phyloP scores from a whole-genome alignment of 306 rosid species.

The Glycine soja region DNA sequence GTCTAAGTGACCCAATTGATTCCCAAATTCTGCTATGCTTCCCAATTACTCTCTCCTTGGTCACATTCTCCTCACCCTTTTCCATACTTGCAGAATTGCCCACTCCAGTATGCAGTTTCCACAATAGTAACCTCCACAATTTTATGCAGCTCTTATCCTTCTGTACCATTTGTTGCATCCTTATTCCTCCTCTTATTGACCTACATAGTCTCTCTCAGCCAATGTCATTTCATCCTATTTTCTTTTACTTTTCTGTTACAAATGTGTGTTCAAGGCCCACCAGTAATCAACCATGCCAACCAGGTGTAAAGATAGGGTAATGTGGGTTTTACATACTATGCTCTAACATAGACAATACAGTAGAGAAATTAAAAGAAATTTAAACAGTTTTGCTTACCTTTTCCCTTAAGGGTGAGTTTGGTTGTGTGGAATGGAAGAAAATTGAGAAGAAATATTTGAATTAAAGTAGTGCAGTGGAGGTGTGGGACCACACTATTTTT shows the following conservation, averaged over 20 bases:
- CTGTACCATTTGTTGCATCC: neutral
- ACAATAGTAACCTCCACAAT: neutral
- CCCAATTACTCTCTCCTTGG: neutral
- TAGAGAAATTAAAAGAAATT: conserved; percentile 13
- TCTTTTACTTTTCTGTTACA: conserved; percentile 3
- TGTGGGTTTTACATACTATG: neutral
- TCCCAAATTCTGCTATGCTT: neutral
- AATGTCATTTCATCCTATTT: neutral
- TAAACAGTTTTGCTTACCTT: neutral
- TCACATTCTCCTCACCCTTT: neutral
- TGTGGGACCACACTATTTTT: no score
- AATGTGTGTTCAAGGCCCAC: neutral
- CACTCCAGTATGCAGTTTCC: neutral
- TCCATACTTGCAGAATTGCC: neutral
- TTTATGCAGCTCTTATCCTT: neutral
- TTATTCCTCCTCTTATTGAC: neutral
- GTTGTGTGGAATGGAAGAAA: no score
- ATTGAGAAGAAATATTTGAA: no score
- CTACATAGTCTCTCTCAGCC: conserved; percentile 6
- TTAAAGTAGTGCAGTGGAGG: no score
- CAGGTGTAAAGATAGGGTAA: neutral
- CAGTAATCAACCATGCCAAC: conserved; percentile 36
- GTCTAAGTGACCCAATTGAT: no score
- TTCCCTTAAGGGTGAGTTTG: no score
- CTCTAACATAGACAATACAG: conserved; percentile 26